phyloP scores from a whole-genome alignment of 1,284 basidiomycete genomes.

The Boletus calvinii region DNA sequence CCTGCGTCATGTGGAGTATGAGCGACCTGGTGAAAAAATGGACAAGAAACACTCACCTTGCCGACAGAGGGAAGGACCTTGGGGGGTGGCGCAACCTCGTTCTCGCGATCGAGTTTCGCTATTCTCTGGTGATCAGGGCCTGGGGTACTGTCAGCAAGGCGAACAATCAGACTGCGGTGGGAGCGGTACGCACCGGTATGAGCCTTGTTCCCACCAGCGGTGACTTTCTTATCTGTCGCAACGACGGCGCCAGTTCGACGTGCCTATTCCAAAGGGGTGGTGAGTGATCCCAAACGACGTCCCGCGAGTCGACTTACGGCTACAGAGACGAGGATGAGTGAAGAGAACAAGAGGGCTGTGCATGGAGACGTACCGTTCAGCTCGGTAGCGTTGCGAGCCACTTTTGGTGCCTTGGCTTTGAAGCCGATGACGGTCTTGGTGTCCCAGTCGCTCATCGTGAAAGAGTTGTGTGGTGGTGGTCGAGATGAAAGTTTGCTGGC shows the following conservation, averaged over 20 bases:
- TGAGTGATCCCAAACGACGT: background rate
- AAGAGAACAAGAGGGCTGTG: background rate
- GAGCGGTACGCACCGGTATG: conserved; percentile 53
- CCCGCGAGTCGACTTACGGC: conserved; percentile 45
- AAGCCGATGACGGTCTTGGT: conserved; percentile 74
- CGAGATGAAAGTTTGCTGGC: background rate
- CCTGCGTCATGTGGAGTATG: conserved; percentile 42
- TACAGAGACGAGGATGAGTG: conserved; percentile 26
- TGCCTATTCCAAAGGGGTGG: conserved; percentile 45
- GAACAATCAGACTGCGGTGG: background rate
- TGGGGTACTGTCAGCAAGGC: conserved; percentile 28
- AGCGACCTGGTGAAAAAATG: background rate
- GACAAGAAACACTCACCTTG: conserved; percentile 49
- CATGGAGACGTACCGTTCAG: conserved; percentile 58
- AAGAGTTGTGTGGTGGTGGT: conserved; percentile 15
- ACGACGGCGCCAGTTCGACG: conserved; percentile 70
- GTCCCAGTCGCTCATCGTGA: conserved; percentile 70
- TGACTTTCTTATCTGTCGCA: conserved; percentile 74
- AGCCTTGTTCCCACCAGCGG: conserved; percentile 68
- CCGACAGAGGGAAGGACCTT: conserved; percentile 83
- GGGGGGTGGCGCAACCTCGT: conserved; percentile 93
- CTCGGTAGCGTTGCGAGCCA: conserved; percentile 66
- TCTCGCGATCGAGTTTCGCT: conserved; percentile 92
- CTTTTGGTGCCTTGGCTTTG: conserved; percentile 68
- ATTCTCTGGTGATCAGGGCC: conserved; percentile 93